A percentile compares a stretch with the other conserved stretches of the same genome.
Conservation (phyloP, 768 basidiomycete genomes). For the Phanerochaete sordida region DNA sequence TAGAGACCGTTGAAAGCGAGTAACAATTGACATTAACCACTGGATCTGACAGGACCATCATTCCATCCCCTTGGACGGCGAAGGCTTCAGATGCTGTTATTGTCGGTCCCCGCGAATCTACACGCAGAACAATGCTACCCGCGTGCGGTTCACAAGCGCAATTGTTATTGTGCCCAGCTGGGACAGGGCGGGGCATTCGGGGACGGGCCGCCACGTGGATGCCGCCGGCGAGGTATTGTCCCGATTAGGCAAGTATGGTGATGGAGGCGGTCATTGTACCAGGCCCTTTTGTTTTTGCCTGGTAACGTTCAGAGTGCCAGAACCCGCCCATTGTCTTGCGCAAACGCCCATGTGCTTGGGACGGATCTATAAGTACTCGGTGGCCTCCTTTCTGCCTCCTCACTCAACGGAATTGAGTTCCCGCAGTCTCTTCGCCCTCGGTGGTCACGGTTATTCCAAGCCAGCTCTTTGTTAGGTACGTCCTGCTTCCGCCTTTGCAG, state of each 20-base stretch:
- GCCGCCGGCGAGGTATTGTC: conserved; percentile 17
- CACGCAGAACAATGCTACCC: conserved; percentile 4
- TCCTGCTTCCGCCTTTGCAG: neutral
- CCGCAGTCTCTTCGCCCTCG: conserved; percentile 17
- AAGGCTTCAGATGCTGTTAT: neutral
- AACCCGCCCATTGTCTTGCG: conserved; percentile 25
- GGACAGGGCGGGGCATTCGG: neutral
- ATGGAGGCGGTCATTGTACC: conserved; percentile 17
- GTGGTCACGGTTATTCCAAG: conserved; percentile 22
- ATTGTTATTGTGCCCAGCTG: conserved; percentile 20
- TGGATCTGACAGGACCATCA: neutral
- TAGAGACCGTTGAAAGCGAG: neutral
- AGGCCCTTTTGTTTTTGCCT: conserved; percentile 29
- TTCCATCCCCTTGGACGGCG: neutral
- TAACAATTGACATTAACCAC: neutral
- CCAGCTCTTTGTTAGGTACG: conserved; percentile 29
- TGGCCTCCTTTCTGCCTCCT: conserved; percentile 14
- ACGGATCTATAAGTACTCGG: conserved; percentile 27
- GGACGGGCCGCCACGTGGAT: conserved; percentile 25
- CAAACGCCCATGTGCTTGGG: conserved; percentile 10
- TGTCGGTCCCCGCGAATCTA: neutral
- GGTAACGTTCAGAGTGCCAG: conserved; percentile 17
- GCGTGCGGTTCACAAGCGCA: conserved; percentile 9
- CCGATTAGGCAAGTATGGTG: conserved; percentile 21
- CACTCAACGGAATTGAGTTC: conserved; percentile 28